Base-by-base conservation (phyloP, 2,329 filamentous ascomycete species). In the Epichloe gansuensis region DNA sequence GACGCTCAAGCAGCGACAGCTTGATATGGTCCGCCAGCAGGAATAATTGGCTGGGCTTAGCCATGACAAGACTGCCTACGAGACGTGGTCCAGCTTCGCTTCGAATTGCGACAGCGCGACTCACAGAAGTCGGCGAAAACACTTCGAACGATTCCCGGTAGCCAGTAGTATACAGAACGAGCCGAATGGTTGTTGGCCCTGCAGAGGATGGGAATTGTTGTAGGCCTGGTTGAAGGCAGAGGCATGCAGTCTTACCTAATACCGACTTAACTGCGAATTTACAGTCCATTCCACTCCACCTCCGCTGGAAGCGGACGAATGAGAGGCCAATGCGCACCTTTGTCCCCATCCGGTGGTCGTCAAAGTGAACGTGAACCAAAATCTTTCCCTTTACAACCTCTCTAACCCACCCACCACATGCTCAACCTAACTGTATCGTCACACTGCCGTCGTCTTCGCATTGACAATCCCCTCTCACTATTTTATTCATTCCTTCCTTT, bases 11-110 rank as follows among this genome's bases (percentile, higher is more conserved):
- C 15, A 98, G 78, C 13, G 91, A 95, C 56, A 97, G 81, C 72
- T 97, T 96, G 76, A 97, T 88, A 70, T 97, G 91, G 72, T 98
- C 93, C 63, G 91, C 89, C 54, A 97, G 82, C 51, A 97, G 85
- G 67, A 91, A 89, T 60, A 97, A 84, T 69, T 96, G 91, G 63
- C 82, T 83, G 41, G 78, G 70, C 60, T 77, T 83, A 42, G 67
- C 65, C 67, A 70, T 70, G 53, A 52, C 51, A 55, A 54, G 4
- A 23, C 34, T 50, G 23, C 9, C 15, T 41, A 41, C 39, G 37
- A n/a, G 48, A 9, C 3, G 23, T 15, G 13, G n/a, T 17, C 44
- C 13, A 34, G 44, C 28, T 34, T 31, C 31, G 31, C 9, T 31
- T 31, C 31, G 8, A 31, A 31, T 31, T 11, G 9, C 31, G 31